These are phyloP conservation scores for Suillus sp. DNA, from an alignment of 768 basidiomycete genomes.

Conservation along the genomic window DNA sequence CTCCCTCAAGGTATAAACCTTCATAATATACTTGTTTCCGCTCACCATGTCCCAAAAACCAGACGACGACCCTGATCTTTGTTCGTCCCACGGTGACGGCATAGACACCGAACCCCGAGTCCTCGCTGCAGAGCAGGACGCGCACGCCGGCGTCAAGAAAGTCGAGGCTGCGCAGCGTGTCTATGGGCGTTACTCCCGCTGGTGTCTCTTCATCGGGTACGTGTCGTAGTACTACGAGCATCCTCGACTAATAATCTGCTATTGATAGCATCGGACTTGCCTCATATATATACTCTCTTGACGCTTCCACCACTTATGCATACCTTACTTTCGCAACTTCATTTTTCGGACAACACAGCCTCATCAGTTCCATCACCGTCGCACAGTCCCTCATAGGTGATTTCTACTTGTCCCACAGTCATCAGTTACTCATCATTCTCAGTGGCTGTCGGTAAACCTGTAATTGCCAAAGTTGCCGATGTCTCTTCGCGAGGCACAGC, in stretches of 20 bases:
- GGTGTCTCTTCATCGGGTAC: conserved; percentile 63
- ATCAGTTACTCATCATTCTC: conserved; percentile 23
- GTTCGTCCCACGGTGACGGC: conserved; percentile 1
- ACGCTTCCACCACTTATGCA: conserved; percentile 65
- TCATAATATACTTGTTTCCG: neutral
- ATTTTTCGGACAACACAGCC: conserved; percentile 52
- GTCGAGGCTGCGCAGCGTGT: conserved; percentile 55
- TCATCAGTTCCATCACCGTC: conserved; percentile 56
- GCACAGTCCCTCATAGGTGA: conserved; percentile 57
- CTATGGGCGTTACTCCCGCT: conserved; percentile 55
- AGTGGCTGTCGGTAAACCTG: conserved; percentile 60
- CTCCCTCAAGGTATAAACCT: conserved; percentile 24
- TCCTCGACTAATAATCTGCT: neutral
- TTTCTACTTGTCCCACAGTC: conserved; percentile 18
- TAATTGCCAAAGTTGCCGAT: conserved; percentile 75
- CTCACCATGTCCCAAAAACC: conserved; percentile 8
- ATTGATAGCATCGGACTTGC: conserved; percentile 56
- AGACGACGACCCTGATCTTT: conserved; percentile 11
- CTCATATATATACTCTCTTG: conserved; percentile 77
- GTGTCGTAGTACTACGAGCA: neutral
- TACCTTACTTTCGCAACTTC: conserved; percentile 64
- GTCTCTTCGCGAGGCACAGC: conserved; percentile 67
- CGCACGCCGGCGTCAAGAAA: conserved; percentile 44
- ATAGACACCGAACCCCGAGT: neutral
- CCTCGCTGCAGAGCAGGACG: conserved; percentile 24